Conservation (phyloP, 192 early-diverging fungal genomes). For the Coemansia sp. region DNA sequence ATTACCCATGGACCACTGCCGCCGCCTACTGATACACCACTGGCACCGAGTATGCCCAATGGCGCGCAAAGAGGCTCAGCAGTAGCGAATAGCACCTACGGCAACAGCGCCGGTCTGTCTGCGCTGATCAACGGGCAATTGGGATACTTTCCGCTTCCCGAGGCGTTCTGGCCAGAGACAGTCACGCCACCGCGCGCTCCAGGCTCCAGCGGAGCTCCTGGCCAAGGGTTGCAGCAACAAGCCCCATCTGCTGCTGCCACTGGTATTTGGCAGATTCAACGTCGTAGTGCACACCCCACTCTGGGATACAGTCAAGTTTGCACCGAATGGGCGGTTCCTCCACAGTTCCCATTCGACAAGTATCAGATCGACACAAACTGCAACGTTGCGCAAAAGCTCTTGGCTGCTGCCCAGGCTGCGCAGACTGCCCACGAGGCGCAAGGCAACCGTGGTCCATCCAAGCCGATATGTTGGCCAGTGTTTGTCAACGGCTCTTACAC, state of each 20-base stretch:
- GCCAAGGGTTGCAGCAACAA: background rate
- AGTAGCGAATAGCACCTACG: slow-evolving; percentile 9
- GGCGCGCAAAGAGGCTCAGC: slow-evolving; percentile 13
- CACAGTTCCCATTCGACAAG: slow-evolving; percentile 75
- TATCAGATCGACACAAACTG: slow-evolving; percentile 64
- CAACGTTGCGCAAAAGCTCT: slow-evolving; percentile 62
- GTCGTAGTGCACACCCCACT: slow-evolving; percentile 63
- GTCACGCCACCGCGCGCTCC: slow-evolving; percentile 21
- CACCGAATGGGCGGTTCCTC: slow-evolving; percentile 60
- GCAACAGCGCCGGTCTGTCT: slow-evolving; percentile 37
- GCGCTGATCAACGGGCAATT: slow-evolving; percentile 45
- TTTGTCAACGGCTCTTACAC: slow-evolving; percentile 64
- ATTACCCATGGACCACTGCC: slow-evolving; percentile 39
- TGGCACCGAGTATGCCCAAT: background rate
- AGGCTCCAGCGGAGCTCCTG: background rate
- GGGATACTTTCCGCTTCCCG: slow-evolving; percentile 72
- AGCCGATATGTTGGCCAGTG: slow-evolving; percentile 56
- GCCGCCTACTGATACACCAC: slow-evolving; percentile 26
- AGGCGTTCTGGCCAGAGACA: slow-evolving; percentile 66
- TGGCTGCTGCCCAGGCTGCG: slow-evolving; percentile 39
- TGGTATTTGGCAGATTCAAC: slow-evolving; percentile 40
- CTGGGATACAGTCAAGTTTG: slow-evolving; percentile 58
- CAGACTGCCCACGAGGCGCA: slow-evolving; percentile 48
- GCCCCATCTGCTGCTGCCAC: background rate
- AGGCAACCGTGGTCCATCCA: slow-evolving; percentile 55